Conservation (phyloP, 2,329 filamentous ascomycete species). For the Fusarium sp. region DNA sequence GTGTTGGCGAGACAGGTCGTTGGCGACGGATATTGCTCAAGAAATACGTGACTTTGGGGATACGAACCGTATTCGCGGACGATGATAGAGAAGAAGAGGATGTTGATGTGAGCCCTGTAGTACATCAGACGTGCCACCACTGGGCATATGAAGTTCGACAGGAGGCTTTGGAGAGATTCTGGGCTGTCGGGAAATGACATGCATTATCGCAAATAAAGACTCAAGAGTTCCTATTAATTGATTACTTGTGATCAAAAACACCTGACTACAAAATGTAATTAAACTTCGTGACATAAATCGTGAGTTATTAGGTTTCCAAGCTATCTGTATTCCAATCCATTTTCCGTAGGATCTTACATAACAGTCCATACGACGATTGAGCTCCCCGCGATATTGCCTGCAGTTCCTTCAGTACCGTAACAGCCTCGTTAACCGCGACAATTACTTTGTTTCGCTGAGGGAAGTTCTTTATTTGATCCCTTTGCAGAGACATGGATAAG, state of each 20-base stretch:
- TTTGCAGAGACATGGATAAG: neutral
- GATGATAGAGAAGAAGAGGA: neutral
- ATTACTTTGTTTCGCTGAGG: neutral
- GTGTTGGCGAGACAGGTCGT: slow-evolving; percentile 20
- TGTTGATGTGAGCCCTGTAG: slow-evolving; percentile 17
- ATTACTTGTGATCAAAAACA: neutral
- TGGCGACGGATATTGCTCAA: slow-evolving; percentile 17
- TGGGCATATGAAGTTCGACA: slow-evolving; percentile 24
- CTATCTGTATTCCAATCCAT: neutral
- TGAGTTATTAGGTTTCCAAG: neutral
- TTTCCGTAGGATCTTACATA: slow-evolving; percentile 3
- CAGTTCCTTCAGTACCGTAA: neutral
- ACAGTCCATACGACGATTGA: neutral
- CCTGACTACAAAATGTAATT: neutral
- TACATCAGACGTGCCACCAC: slow-evolving; percentile 24
- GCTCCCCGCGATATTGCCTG: slow-evolving; percentile 1
- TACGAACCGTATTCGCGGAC: slow-evolving; percentile 20
- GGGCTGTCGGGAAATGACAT: neutral
- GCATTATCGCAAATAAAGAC: fast-evolving
- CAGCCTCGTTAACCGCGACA: neutral
- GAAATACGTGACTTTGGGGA: slow-evolving; percentile 17
- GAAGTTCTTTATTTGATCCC: neutral
- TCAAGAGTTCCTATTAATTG: neutral
- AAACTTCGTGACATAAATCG: neutral
- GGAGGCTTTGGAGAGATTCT: slow-evolving; percentile 16